Conservation (phyloP, 2,329 filamentous ascomycete genomes). For the Neonectria ditissima region DNA sequence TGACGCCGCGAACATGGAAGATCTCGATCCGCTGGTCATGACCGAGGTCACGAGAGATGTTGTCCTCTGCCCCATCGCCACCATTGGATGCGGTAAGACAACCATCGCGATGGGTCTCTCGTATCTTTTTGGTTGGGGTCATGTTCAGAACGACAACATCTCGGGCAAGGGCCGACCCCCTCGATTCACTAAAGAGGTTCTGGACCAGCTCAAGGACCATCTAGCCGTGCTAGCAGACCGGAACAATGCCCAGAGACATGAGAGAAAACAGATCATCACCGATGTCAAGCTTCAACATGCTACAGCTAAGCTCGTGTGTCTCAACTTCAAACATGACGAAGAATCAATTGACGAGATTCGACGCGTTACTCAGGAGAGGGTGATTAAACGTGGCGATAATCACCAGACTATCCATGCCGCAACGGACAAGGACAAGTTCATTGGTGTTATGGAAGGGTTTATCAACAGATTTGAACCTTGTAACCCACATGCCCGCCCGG, state of each 20-base stretch:
- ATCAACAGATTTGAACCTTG: conserved; percentile 85
- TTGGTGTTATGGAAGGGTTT: conserved; percentile 96
- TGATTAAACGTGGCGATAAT: conserved; percentile 90
- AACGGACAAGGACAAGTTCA: conserved; percentile 77
- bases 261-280: conserved; percentile 86
- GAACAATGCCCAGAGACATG: conserved; percentile 91
- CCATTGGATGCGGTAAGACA: conserved; percentile 96
- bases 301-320: conserved; percentile 79
- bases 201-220: conserved; percentile 71
- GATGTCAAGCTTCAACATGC: conserved; percentile 76
- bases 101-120: conserved; percentile 85
- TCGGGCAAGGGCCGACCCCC: conserved; percentile 81
- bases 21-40: conserved; percentile 58
- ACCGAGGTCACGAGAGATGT: conserved; percentile 74
- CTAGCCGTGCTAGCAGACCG: conserved; percentile 89
- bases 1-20: conserved; percentile 85
- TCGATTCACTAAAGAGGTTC: conserved; percentile 79
- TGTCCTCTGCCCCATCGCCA: conserved; percentile 90
- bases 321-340: conserved; percentile 90
- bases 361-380: conserved; percentile 79
- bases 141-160: conserved; percentile 97
- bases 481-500: conserved; percentile 74
- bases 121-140: conserved; percentile 90
- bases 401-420: conserved; percentile 97
- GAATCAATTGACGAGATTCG: conserved; percentile 80